phyloP scores from a whole-genome alignment of 2,329 filamentous ascomycete species.

The Penicillium sp. region DNA sequence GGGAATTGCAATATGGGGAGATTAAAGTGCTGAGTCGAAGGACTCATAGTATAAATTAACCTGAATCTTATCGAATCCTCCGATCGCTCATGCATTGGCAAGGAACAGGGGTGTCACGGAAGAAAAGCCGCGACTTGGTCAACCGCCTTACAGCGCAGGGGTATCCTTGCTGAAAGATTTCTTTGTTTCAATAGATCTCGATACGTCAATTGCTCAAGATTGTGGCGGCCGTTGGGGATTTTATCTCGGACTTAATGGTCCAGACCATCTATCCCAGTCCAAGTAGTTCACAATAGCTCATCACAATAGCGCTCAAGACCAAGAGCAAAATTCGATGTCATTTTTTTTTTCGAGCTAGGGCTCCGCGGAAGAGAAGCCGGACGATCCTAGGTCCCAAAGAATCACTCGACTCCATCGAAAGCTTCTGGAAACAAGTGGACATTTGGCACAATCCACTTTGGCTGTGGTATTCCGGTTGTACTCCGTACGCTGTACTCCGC shows the following conservation, averaged over 20 bases:
- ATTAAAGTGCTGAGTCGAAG: too few relatives aligned
- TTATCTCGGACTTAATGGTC: background rate
- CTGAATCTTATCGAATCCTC: background rate
- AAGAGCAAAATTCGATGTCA: background rate
- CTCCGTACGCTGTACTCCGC: constrained; percentile 9
- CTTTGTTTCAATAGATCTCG: constrained; percentile 1
- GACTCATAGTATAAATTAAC: background rate
- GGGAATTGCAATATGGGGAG: too few relatives aligned
- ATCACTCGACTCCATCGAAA: constrained; percentile 9
- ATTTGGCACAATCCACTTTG: background rate
- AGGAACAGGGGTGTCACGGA: constrained; percentile 7
- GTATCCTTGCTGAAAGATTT: background rate
- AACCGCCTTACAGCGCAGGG: constrained; percentile 13
- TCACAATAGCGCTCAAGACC: background rate
- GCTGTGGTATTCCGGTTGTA: constrained; percentile 12
- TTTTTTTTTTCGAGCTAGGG: constrained; percentile 9
- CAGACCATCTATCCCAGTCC: background rate
- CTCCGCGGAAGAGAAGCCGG: constrained; percentile 25
- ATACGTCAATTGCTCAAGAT: constrained; percentile 14
- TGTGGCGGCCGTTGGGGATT: constrained; percentile 8
- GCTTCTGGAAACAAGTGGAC: constrained; percentile 25
- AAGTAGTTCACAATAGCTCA: background rate
- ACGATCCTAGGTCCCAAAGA: constrained; percentile 12
- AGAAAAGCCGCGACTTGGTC: constrained; percentile 1
- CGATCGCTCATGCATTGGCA: constrained; percentile 9